These are phyloP conservation scores for Baorangia bicolor DNA, from an alignment of 768 basidiomycete species.

Conservation along the genomic window DNA sequence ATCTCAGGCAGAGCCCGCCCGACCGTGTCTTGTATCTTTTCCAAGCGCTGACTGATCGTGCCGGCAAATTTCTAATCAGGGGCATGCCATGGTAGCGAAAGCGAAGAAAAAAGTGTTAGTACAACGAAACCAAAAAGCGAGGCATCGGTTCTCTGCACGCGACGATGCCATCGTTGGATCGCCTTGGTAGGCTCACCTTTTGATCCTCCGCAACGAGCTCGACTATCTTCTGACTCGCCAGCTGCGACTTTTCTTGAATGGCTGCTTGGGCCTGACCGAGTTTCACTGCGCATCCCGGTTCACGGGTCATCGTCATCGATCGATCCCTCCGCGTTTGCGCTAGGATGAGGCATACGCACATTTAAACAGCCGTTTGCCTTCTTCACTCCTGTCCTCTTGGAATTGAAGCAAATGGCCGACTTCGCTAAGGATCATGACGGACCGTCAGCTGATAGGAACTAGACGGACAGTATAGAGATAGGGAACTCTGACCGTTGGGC, in stretches of 20 bases:
- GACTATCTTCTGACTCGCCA: constrained; percentile 14
- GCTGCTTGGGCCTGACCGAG: constrained; percentile 12
- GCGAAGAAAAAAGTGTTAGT: background rate
- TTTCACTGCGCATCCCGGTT: background rate
- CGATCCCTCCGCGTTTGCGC: too few species aligned
- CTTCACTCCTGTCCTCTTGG: constrained; percentile 19
- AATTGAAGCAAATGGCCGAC: constrained; percentile 20
- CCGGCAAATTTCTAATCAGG: constrained; percentile 7
- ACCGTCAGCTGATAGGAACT: background rate
- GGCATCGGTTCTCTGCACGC: background rate
- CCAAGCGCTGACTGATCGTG: constrained; percentile 14
- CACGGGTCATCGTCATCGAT: background rate
- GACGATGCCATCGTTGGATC: background rate
- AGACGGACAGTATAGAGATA: background rate
- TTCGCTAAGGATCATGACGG: background rate
- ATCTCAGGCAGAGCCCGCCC: constrained; percentile 13
- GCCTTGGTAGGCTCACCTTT: background rate
- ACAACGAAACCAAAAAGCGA: background rate
- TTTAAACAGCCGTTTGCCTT: constrained; percentile 12
- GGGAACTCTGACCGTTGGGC: constrained; percentile 15
- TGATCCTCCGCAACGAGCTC: constrained; percentile 17
- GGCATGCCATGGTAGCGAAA: background rate
- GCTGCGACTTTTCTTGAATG: constrained; percentile 18
- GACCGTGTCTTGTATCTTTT: constrained; percentile 12
- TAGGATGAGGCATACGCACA: background rate